Conservation (phyloP, 306 rosid species). For the Glycyrrhiza uralensis region DNA sequence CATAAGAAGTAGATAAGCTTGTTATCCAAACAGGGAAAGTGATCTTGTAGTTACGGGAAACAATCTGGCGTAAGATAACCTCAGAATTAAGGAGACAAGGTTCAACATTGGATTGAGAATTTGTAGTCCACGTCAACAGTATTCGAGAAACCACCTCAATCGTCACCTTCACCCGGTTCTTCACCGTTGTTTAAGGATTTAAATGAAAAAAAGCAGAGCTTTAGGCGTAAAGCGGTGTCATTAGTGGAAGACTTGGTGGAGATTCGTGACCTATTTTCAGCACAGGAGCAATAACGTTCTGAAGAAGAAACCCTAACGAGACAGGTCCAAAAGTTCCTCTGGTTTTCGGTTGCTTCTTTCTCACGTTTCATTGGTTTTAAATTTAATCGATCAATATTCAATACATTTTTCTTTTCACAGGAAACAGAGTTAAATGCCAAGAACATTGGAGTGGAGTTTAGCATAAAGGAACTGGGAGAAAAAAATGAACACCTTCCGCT, state of each 20-base stretch:
- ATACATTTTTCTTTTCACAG: constrained; percentile 36
- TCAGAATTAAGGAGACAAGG: no score
- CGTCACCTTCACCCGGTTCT: no score
- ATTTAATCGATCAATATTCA: no score
- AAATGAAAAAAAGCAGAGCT: constrained; percentile 75
- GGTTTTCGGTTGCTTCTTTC: constrained; percentile 22
- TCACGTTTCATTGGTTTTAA: constrained; percentile 9
- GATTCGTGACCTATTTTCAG: constrained; percentile 62
- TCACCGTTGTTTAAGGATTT: constrained; percentile 76
- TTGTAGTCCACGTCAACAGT: no score
- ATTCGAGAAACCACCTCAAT: no score
- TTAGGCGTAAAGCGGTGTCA: constrained; percentile 77
- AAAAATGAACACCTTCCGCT: constrained; percentile 57
- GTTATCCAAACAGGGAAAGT: no score
- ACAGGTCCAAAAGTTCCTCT: constrained; percentile 52
- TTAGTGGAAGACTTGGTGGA: constrained; percentile 80
- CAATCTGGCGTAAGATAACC: no score
- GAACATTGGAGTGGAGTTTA: constrained; percentile 64
- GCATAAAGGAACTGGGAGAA: constrained; percentile 49
- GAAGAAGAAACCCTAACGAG: constrained; percentile 66
- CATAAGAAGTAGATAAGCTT: no score
- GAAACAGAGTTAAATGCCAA: constrained; percentile 78
- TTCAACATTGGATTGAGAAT: no score
- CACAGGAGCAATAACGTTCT: constrained; percentile 65
- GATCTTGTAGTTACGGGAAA: no score